A percentile compares a stretch with the other conserved stretches of the same genome.
Evolutionary conservation across 2,329 filamentous ascomycete genomes (phyloP).

Genomic region (Emergomyces pasteurianus): DNA sequence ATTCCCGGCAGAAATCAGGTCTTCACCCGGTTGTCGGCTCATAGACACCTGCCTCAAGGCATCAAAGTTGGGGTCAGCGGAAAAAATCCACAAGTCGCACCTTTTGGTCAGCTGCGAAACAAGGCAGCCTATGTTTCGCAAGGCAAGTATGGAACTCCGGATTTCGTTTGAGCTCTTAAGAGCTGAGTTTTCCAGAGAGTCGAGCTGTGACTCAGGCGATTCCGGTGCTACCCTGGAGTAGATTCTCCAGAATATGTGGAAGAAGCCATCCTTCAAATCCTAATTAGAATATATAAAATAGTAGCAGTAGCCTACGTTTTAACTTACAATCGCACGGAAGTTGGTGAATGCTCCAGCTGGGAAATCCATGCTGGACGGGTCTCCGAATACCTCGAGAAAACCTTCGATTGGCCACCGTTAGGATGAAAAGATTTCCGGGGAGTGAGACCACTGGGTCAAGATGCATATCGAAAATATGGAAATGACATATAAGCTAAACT

Average conservation of each 20-base stretch:
- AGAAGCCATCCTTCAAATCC: constrained; percentile 29
- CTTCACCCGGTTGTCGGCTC: constrained; percentile 14
- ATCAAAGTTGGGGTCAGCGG: constrained; percentile 27
- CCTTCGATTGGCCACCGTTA: not conserved
- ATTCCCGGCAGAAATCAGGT: constrained; percentile 1
- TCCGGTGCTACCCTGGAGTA: constrained; percentile 5
- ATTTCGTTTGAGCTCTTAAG: constrained; percentile 16
- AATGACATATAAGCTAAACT: not conserved
- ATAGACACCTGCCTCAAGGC: constrained; percentile 19
- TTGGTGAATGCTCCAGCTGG: constrained; percentile 32
- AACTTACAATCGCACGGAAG: constrained; percentile 30
- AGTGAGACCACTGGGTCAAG: not conserved
- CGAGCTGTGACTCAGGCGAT: constrained; percentile 20
- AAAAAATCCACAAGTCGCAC: constrained; percentile 31
- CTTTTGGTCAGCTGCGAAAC: constrained; percentile 27
- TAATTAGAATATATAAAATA: constrained; percentile 13
- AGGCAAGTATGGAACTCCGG: constrained; percentile 26
- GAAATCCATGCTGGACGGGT: constrained; percentile 30
- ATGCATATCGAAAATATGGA: not conserved
- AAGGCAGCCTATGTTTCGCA: constrained; percentile 26
- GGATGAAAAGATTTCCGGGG: not conserved
- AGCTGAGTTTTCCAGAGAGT: not conserved
- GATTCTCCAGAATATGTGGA: constrained; percentile 31
- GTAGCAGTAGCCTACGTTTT: not conserved
- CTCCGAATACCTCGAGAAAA: not conserved